A percentile compares a stretch with the other conserved stretches of the same genome.
These are phyloP conservation scores for Aspergillus luchuensis DNA, from an alignment of 2,329 filamentous ascomycete genomes.

Conservation along the genomic window DNA sequence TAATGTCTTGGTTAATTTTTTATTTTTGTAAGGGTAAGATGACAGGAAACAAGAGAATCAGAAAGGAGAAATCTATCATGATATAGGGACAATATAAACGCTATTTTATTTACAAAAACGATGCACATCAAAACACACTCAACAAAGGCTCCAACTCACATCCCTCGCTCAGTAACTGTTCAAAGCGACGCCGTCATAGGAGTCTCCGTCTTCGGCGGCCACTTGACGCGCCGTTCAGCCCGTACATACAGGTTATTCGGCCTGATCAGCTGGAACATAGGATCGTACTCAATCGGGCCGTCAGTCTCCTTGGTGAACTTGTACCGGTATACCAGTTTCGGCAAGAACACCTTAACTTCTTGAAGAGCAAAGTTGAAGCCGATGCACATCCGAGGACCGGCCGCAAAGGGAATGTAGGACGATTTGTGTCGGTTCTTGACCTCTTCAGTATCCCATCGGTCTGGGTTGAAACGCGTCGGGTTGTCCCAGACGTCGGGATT, in stretches of 20 bases:
- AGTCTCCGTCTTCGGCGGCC: constrained; percentile 20
- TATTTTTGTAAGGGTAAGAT: too few relatives aligned
- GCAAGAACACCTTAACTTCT: constrained; percentile 60
- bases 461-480: constrained; percentile 59
- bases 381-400: constrained; percentile 61
- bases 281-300: constrained; percentile 47
- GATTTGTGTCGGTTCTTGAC: constrained; percentile 56
- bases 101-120: neutral
- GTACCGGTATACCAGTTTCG: constrained; percentile 62
- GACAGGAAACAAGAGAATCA: too few relatives aligned
- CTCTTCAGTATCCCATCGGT: constrained; percentile 59
- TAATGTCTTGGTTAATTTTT: too few relatives aligned
- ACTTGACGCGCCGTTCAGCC: constrained; percentile 25
- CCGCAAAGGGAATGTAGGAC: constrained; percentile 61
- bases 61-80: neutral
- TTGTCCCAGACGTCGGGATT: constrained; percentile 61
- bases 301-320: constrained; percentile 56
- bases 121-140: neutral
- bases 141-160: neutral
- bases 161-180: neutral
- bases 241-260: constrained; percentile 31
- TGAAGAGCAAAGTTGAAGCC: constrained; percentile 66
- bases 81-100: neutral
- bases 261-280: constrained; percentile 34
- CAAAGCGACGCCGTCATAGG: neutral